Evolutionary conservation across 441 rosid species (phyloP).

Genomic region (Gossypium davidsonii): DNA sequence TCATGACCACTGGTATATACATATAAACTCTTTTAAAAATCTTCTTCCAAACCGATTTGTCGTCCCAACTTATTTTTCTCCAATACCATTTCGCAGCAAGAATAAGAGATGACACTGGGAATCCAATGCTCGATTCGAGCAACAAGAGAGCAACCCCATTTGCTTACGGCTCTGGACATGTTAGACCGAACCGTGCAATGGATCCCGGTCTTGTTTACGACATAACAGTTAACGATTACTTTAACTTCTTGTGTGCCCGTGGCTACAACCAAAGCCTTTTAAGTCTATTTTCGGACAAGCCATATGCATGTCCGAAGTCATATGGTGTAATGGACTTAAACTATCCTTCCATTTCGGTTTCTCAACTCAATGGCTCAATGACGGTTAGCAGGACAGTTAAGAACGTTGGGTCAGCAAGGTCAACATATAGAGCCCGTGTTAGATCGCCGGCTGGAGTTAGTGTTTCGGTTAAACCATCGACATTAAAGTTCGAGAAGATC

Average conservation of each 20-base stretch:
- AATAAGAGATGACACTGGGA: constrained; percentile 17
- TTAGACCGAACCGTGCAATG: constrained; percentile 40
- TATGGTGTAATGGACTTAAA: constrained; percentile 41
- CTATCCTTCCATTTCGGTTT: constrained; percentile 64
- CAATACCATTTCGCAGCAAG: constrained; percentile 25
- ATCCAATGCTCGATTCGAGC: constrained; percentile 26
- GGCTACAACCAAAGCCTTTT: constrained; percentile 36
- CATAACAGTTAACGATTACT: constrained; percentile 29
- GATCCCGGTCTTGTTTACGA: constrained; percentile 70
- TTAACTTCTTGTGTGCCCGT: constrained; percentile 42
- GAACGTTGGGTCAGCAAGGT: constrained; percentile 49
- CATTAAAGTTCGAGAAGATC: constrained; percentile 22
- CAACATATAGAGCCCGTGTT: constrained; percentile 26
- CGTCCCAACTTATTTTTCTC: background rate
- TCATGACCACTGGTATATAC: constrained; percentile 44
- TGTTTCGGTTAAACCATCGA: constrained; percentile 28
- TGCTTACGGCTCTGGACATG: constrained; percentile 59
- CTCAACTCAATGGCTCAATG: constrained; percentile 14
- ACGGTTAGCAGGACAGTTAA: constrained; percentile 32
- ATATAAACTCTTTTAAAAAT: background rate
- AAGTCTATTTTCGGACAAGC: constrained; percentile 15
- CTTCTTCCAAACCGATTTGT: background rate
- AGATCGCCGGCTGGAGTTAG: constrained; percentile 31
- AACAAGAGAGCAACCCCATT: constrained; percentile 42
- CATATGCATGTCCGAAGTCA: constrained; percentile 30